Conservation (phyloP, 805 yeast genomes). For the Pichia ethanolica region DNA sequence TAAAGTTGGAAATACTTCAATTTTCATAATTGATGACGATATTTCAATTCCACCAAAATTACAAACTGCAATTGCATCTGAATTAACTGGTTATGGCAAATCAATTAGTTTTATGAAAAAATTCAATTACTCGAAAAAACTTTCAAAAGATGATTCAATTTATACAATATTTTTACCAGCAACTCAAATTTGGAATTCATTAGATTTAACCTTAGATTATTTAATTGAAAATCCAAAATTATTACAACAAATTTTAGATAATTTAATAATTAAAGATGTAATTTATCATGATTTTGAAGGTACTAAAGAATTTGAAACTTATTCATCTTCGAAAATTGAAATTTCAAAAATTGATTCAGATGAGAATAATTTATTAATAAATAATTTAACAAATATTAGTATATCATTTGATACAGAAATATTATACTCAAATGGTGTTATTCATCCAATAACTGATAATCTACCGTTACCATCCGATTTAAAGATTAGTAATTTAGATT, state of each 20-base stretch:
- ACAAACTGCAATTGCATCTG: constrained; percentile 52
- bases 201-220: constrained; percentile 54
- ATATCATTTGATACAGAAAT: constrained; percentile 51
- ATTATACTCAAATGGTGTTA: constrained; percentile 76
- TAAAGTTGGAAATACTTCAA: constrained; percentile 54
- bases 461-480: constrained; percentile 53
- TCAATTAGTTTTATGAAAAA: constrained; percentile 52
- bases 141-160: constrained; percentile 43
- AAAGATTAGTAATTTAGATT: constrained; percentile 44
- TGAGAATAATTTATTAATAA: constrained; percentile 8
- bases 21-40: constrained; percentile 57
- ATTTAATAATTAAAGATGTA: constrained; percentile 52
- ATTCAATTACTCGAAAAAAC: constrained; percentile 43
- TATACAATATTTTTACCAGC: constrained; percentile 78
- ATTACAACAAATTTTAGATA: constrained; percentile 46
- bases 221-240: constrained; percentile 45
- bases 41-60: constrained; percentile 58
- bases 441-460: constrained; percentile 47
- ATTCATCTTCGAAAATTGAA: neutral
- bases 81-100: constrained; percentile 54
- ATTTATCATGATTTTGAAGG: constrained; percentile 57
- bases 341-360: neutral
- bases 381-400: constrained; percentile 21
- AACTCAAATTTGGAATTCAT: constrained; percentile 59
- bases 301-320: constrained; percentile 14